Percentiles rank a stretch among this genome's conserved stretches.
Evolutionary conservation across 768 basidiomycete genomes (phyloP).

Genomic region (Phlegmacium glaucopus): DNA sequence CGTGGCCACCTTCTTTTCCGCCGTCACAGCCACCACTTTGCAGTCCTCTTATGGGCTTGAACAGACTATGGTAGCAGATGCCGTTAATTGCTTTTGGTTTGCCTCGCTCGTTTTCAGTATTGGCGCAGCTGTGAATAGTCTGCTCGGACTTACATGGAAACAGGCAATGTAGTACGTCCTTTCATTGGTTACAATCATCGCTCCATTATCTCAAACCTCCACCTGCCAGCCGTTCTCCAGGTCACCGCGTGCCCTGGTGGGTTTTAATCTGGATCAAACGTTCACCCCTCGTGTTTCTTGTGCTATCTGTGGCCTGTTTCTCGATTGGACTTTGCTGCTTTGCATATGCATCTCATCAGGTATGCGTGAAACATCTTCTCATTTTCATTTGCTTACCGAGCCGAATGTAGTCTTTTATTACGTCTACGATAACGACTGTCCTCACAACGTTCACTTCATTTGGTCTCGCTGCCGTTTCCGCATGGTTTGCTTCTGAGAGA

Average conservation of each 20-base stretch:
- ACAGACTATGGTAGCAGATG: slow-evolving; percentile 34
- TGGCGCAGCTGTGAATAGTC: slow-evolving; percentile 71
- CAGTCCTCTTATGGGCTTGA: slow-evolving; percentile 58
- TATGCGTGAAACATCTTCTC: slow-evolving; percentile 15
- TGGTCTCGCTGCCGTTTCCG: slow-evolving; percentile 65
- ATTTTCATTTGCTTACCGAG: neutral
- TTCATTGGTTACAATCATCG: slow-evolving; percentile 1
- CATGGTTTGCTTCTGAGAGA: slow-evolving; percentile 72
- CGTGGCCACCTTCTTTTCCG: slow-evolving; percentile 76
- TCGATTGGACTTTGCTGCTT: slow-evolving; percentile 76
- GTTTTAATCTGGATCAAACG: slow-evolving; percentile 86
- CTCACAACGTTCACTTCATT: slow-evolving; percentile 74
- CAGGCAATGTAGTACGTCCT: slow-evolving; percentile 75
- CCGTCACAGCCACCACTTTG: slow-evolving; percentile 69
- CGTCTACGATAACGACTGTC: slow-evolving; percentile 71
- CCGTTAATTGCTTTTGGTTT: slow-evolving; percentile 75
- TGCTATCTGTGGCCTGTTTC: slow-evolving; percentile 81
- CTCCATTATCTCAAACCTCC: slow-evolving; percentile 5
- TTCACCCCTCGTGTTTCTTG: slow-evolving; percentile 78
- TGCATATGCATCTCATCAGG: slow-evolving; percentile 71
- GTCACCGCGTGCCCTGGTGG: slow-evolving; percentile 79
- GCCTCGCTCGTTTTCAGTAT: slow-evolving; percentile 74
- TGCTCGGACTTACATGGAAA: slow-evolving; percentile 78
- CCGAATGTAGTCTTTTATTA: slow-evolving; percentile 45
- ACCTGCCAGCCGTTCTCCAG: slow-evolving; percentile 59